Evolutionary conservation across 2,329 filamentous ascomycete genomes (phyloP), one percentile per base, ranked within the genome.

Genomic region (Sphaerulina musiva): DNA sequence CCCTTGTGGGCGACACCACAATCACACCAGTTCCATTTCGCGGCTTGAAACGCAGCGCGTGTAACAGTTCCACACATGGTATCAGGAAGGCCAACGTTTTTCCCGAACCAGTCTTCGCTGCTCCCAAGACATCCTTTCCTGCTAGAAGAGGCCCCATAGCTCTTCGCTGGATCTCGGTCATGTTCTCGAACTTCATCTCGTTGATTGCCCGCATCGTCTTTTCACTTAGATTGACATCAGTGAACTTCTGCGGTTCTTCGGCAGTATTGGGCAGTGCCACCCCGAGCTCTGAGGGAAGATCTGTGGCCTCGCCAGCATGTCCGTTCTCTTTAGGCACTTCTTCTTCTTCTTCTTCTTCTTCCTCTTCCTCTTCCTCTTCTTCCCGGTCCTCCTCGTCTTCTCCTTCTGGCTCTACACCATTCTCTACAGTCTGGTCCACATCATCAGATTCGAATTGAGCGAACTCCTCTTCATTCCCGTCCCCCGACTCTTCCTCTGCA

Each of bases 21-120:
- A 97, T 86, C 53, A 92, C 92, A 67, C 93, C 93, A 46, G 89
- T 92, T 58, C 80, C 92, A 71, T 96, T 96, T 67, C 92, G 80
- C 17, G 91, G 92, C 77, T 97, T 97, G 80, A 96, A 97, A 59
- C 86, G 83, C 64, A 98, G 79, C 12, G 90, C 84, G 68, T 85
- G 84, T 57, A 98, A 80, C 84, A 96, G 95, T 74, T 97, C 93
- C 39, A 97, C 80, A 1, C 91, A 91, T 14, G 93, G 93, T 54
- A 97, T 91, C 58, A 98, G 77, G 74, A 98, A 98, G 2, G 92
- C 86, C 57, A 97, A 74, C 0, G 93, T 98, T 78, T 98, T 98
- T 69, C 93, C 93, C 20, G 89, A 95, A 42, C 91, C 91, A 2
- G 91, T 96, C 78, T 97, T 97, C 48, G 93, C 93, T 32, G 92